These are phyloP conservation scores for Penicillium sp. DNA, from an alignment of 2,329 filamentous ascomycete species.

Conservation along the genomic window DNA sequence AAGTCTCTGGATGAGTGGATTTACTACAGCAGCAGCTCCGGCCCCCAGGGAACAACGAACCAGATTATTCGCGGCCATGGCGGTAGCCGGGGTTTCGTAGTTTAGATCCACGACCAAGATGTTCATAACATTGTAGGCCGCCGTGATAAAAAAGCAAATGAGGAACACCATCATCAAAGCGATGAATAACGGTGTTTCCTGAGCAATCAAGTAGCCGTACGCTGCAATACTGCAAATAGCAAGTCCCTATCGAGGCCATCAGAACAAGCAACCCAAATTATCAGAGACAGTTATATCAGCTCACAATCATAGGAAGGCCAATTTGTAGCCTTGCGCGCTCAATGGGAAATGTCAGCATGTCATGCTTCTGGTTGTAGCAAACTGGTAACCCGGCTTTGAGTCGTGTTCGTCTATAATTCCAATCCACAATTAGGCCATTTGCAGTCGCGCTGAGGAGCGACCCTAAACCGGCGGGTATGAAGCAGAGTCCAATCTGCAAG, in stretches of 20 bases:
- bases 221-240: constrained; percentile 5
- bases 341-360: constrained; percentile 51
- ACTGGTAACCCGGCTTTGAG: constrained; percentile 55
- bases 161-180: constrained; percentile 34
- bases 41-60: constrained; percentile 35
- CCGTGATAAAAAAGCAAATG: constrained; percentile 38
- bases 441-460: constrained; percentile 24
- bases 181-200: constrained; percentile 21
- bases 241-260: no score
- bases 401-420: constrained; percentile 65
- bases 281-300: no score
- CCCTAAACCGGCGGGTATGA: constrained; percentile 29
- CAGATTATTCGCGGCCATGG: constrained; percentile 36
- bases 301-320: constrained; percentile 27
- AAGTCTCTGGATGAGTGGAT: constrained; percentile 20
- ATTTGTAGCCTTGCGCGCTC: constrained; percentile 38
- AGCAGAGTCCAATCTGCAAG: constrained; percentile 42
- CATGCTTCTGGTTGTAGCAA: constrained; percentile 58
- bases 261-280: no score
- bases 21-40: constrained; percentile 25
- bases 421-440: constrained; percentile 51
- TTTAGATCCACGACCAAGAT: constrained; percentile 48
- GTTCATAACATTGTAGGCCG: constrained; percentile 44
- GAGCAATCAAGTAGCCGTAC: constrained; percentile 12
- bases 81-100: constrained; percentile 30